Evolutionary conservation across 805 yeast species (phyloP).

Genomic region (Suhomyces emberorum): DNA sequence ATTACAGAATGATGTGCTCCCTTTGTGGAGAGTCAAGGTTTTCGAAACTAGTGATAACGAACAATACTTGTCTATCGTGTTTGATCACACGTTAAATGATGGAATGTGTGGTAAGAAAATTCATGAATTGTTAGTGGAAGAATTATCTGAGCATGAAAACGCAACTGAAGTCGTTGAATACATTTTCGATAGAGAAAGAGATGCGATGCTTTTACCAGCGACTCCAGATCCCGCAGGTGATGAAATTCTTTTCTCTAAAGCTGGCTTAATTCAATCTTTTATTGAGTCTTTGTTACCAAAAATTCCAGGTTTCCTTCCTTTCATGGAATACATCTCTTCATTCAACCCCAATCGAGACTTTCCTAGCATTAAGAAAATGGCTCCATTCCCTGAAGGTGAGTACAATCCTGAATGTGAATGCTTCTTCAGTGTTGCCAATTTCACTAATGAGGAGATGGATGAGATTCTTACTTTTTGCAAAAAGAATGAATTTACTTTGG

Average conservation of each 20-base stretch:
- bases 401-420: background rate
- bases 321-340: background rate
- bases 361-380: background rate
- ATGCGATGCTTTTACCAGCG: background rate
- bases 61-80: conserved; percentile 4
- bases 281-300: background rate
- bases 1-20: conserved; percentile 7
- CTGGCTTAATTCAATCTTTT: too few species aligned
- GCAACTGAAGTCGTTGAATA: conserved; percentile 1
- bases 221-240: background rate
- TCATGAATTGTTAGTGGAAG: conserved; percentile 7
- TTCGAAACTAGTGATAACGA: background rate
- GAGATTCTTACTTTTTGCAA: too few species aligned
- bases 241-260: too few species aligned
- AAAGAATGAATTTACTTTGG: too few species aligned
- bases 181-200: conserved; percentile 1
- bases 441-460: too few species aligned
- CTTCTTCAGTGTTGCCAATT: too few species aligned
- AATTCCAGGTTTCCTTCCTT: background rate
- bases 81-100: conserved; percentile 11
- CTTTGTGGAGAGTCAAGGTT: conserved; percentile 11
- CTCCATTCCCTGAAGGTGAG: background rate
- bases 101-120: conserved; percentile 11
- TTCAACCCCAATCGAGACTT: too few species aligned
- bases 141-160: conserved; percentile 4